Base-by-base conservation (phyloP, 2,329 filamentous ascomycete species). In the Canariomyces notabilis region DNA sequence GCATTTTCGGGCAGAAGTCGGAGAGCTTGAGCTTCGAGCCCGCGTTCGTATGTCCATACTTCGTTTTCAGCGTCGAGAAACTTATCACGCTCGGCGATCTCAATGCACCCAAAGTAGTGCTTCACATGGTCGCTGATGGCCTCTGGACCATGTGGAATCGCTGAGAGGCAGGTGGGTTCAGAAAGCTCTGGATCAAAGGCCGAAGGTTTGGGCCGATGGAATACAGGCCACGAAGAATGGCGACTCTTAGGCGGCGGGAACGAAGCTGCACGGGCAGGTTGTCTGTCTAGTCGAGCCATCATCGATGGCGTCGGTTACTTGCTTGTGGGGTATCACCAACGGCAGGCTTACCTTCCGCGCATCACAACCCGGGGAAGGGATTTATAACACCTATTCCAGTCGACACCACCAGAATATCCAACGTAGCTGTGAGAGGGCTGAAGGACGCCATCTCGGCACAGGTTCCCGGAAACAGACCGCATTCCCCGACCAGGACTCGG, bases 31-130 rank as follows among this genome's bases (percentile, higher is more conserved):
- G 15, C n/a, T 16, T 46, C 48, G 7, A 39, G 19, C 3, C 33
- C 15, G 11, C 20, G 20, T 20, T 50, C 48, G 33, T 50, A 22
- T 12, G 22, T 0, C 48, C 48, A 50, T 7, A 47, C 26, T 2
- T 19, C n/a, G 15, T 47, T 32, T 7, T 15, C 3, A 6, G n/a
- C 31, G 12, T 47, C 34, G 2, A 44, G 20, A 6, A 37, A 50
- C 0, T 19, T 9, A 14, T 22, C 31, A 2, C 48, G 48, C 2
- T 50, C 33, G 8, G 33, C 20, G 16, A 50, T 50, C 2, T 44
- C 31, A 33, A 50, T 47, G 26, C 48, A 50, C 15, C 44, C 48
- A 20, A 50, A 50, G 20, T 50, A 50, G 18, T 50, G 48, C 9
- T 44, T 36, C 6, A 47, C 37, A 4, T 46, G 39, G n/a, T 50